phyloP scores from a whole-genome alignment of 23 red algal species.

The Gracilaria domingensis region DNA sequence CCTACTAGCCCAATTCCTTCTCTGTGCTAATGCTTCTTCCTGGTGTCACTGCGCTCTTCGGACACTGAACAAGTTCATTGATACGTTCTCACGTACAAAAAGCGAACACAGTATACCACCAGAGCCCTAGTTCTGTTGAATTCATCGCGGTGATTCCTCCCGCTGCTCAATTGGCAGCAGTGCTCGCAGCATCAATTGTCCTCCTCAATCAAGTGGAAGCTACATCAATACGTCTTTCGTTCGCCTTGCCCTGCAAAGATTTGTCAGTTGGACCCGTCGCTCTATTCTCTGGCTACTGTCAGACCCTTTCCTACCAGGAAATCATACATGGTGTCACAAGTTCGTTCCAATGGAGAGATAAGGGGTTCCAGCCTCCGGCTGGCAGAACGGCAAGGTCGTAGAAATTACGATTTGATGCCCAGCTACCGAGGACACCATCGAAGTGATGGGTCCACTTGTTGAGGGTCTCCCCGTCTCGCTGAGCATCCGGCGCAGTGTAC shows the following conservation, averaged over 20 bases:
- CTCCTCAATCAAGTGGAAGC: neutral
- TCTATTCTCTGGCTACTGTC: neutral
- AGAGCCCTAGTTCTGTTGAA: neutral
- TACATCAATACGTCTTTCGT: constrained; percentile 5
- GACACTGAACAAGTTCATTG: neutral
- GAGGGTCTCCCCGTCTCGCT: constrained; percentile 12
- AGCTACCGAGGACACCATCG: neutral
- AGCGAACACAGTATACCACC: neutral
- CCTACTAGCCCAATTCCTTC: neutral
- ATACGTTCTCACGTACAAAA: neutral
- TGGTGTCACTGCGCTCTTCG: neutral
- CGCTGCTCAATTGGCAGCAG: constrained; percentile 30
- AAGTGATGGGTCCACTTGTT: neutral
- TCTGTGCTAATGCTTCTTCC: neutral
- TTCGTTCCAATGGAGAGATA: neutral
- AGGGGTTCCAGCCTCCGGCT: constrained; percentile 16
- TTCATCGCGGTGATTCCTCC: constrained; percentile 18
- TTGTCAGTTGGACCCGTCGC: constrained; percentile 17
- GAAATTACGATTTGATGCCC: neutral
- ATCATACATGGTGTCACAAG: constrained; percentile 23
- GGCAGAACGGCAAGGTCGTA: constrained; percentile 42
- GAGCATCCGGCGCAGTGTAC: neutral
- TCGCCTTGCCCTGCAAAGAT: neutral
- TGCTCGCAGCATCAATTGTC: neutral
- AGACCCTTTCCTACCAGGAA: constrained; percentile 12